Evolutionary conservation across 352 stramenopile species (phyloP).

Genomic region (Lagenidium giganteum): DNA sequence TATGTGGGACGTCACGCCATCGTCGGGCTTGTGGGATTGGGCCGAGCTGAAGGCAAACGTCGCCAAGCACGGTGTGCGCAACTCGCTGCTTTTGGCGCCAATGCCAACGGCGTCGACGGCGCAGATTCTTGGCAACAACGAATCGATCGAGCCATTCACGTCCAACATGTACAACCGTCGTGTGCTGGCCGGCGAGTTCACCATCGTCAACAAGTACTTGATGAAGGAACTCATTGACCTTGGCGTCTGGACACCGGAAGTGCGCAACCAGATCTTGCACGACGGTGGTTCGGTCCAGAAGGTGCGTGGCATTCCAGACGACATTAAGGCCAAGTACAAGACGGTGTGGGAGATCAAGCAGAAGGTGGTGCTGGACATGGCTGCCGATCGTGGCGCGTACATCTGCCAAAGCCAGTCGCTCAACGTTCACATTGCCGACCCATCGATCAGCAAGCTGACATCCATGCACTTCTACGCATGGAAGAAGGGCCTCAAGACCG

Average conservation of each 20-base stretch:
- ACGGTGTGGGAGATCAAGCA: conserved; percentile 99
- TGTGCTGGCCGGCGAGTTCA: conserved; percentile 98
- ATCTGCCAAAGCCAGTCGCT: conserved; percentile 98
- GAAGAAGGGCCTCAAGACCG: conserved; percentile 99
- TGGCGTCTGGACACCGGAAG: conserved; percentile 95
- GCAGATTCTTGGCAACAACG: conserved; percentile 99
- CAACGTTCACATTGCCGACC: conserved; percentile 99
- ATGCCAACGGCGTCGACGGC: conserved; percentile 99
- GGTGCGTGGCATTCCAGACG: conserved; percentile 69
- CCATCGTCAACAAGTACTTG: conserved; percentile 99
- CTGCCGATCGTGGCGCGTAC: conserved; percentile 97
- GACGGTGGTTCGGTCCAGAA: conserved; percentile 96
- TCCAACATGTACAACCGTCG: conserved; percentile 99
- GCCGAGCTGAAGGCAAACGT: conserved; percentile 91
- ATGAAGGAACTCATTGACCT: conserved; percentile 96
- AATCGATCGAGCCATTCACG: conserved; percentile 98
- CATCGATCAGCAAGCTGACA: conserved; percentile 97
- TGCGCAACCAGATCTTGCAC: conserved; percentile 99
- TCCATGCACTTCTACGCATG: conserved; percentile 99
- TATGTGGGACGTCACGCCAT: conserved; percentile 96
- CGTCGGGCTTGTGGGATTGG: conserved; percentile 94
- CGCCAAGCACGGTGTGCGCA: conserved; percentile 94
- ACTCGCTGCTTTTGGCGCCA: conserved; percentile 98
- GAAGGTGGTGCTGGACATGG: conserved; percentile 96
- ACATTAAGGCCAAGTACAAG: conserved; percentile 97